Base-by-base conservation (phyloP, 345 rosid genomes). In the Bruguiera gymnorhiza region DNA sequence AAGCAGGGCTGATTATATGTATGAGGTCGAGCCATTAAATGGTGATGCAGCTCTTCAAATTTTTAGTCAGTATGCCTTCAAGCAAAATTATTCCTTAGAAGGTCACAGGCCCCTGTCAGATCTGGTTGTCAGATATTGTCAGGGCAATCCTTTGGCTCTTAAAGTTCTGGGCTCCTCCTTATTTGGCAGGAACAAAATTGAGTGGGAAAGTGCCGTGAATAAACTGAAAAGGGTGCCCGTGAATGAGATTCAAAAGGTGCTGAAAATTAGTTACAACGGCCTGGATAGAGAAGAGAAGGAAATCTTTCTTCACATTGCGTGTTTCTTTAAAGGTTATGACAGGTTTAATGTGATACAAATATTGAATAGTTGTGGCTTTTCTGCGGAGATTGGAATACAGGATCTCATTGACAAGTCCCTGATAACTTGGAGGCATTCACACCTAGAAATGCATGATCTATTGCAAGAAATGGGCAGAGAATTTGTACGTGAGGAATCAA, bases 101-200 rank as follows among this genome's bases (percentile, higher is more conserved):
- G 32, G 2, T 26, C 21, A 2, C 7, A 1, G 0, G n/a, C 1
- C 11, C 29, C 15, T 64, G 2, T 16, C 67, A 6, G 6, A 18
- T 26, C 8, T 4, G 21, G 10, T 23, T 52, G 26, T 54, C 5
- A 8, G 15, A 1, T 67, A 67, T 67, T 48, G 61, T 32, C 29
- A 8, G 15, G 70, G 70, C 8, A 66, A 29, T 66, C 70, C 36
- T 32, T 32, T 32, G 36, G 36, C 36, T 32, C 36, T 32, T n/a
- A 67, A 67, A 24, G 34, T 55, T 16, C 36, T 67, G 52, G 70
- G 70, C 36, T 67, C 70, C 23, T 21, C 0, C 8, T 37, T 67
- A 67, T 5, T 6, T 11, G 70, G 53, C 6, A 55, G 16, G 52
- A 16, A 36, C 0, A 3, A 36, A 19, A 19, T 0, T 6, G 62